Evolutionary conservation across 768 basidiomycete genomes (phyloP).

Genomic region (Steccherinum ochraceum): DNA sequence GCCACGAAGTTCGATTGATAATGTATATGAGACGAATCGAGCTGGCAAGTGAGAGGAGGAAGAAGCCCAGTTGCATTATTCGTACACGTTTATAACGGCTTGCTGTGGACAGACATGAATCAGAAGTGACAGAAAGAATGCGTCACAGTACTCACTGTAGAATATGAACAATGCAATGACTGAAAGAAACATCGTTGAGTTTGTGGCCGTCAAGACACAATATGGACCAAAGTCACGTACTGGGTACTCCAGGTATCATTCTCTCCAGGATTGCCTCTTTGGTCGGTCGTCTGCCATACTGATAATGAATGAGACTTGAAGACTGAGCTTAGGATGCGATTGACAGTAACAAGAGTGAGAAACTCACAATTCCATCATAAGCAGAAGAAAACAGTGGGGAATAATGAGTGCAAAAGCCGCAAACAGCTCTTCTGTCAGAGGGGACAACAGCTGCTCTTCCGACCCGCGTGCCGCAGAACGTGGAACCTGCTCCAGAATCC

Average conservation of each 20-base stretch:
- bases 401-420: slow-evolving; percentile 58
- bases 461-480: slow-evolving; percentile 1
- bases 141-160: slow-evolving; percentile 46
- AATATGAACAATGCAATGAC: slow-evolving; percentile 73
- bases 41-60: slow-evolving; percentile 47
- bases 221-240: too few species aligned
- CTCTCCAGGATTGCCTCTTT: slow-evolving; percentile 44
- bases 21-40: slow-evolving; percentile 69
- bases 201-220: too few species aligned
- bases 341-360: background rate
- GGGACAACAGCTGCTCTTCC: slow-evolving; percentile 30
- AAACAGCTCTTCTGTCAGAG: slow-evolving; percentile 65
- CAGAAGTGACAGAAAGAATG: background rate
- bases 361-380: slow-evolving; percentile 83
- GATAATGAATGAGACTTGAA: slow-evolving; percentile 65
- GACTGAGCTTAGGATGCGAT: background rate
- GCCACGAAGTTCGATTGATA: slow-evolving; percentile 64
- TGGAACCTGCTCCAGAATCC: slow-evolving; percentile 26
- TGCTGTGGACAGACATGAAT: slow-evolving; percentile 33
- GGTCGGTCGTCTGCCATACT: slow-evolving; percentile 61
- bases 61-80: slow-evolving; percentile 49
- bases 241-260: slow-evolving; percentile 63
- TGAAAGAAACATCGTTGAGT: too few species aligned
- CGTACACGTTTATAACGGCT: slow-evolving; percentile 55
- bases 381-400: slow-evolving; percentile 66